Base-by-base conservation (phyloP, 2,329 filamentous ascomycete genomes). In the Fusarium sp. region DNA sequence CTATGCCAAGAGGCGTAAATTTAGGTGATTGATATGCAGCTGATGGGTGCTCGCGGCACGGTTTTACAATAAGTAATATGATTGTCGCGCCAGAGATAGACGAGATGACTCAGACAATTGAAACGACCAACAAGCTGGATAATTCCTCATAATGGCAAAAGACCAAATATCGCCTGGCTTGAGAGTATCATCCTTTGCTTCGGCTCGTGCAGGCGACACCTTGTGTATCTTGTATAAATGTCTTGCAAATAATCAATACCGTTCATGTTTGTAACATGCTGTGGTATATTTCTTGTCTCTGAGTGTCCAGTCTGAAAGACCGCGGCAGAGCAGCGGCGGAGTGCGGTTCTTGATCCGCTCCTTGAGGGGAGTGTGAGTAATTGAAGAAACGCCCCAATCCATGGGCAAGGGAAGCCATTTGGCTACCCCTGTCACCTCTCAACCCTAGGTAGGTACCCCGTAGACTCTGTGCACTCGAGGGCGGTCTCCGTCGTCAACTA, bases 31-130 rank as follows among this genome's bases (percentile, higher is more conserved):
- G 67, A 65, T 71, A 61, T 61, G 65, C 67, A 61, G 60, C 54
- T 50, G 66, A 57, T 58, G 56, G 56, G 32, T 62, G 65, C 56
- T 70, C 61, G 65, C 46, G 65, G 61, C 61, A 70, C 63, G 57
- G 63, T 52, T 27, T 63, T 20, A 20, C 49, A 27, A 58, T 37
- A 37, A 37, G n/a, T 37, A 37, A 37, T 30, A 25, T 45, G 51
- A 37, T 59, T 71, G 40, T 67, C 65, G 68, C 62, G 61, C 56
- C 49, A 64, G 57, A 62, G 71, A 72, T 68, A 70, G 58, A 71
- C 65, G 65, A 71, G 62, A 62, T 67, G 62, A 68, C 67, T 70
- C 60, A 70, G 67, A 72, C 53, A 56, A 25, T 47, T 62, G 41
- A 62, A 57, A 54, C 52, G 35, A 55, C 65, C 48, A 47, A 56